Conservation (phyloP, 2,329 filamentous ascomycete species). For the Xylaria sp. region DNA sequence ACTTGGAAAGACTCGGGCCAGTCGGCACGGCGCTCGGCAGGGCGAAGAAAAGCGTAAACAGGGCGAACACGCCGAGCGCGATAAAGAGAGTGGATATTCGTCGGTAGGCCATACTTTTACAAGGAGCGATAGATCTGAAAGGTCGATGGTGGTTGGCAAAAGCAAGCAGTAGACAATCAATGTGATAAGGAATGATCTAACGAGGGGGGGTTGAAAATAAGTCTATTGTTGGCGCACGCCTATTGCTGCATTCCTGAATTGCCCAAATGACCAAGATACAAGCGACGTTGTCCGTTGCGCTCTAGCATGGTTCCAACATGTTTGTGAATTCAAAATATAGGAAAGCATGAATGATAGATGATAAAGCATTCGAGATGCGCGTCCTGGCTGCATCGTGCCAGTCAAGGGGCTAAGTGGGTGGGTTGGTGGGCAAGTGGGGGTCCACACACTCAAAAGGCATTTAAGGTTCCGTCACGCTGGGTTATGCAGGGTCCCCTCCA, state of each 20-base stretch:
- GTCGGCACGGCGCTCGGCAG: slow-evolving; percentile 61
- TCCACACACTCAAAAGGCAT: not conserved
- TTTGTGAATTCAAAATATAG: not conserved
- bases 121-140: not conserved
- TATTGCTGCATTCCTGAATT: slow-evolving; percentile 18
- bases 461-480: slow-evolving; percentile 3
- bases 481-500: slow-evolving; percentile 20
- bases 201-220: slow-evolving; percentile 22
- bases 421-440: slow-evolving; percentile 20
- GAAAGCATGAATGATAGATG: not conserved
- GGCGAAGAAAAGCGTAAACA: slow-evolving; percentile 64
- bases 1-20: slow-evolving; percentile 60
- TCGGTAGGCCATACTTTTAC: slow-evolving; percentile 59
- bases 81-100: slow-evolving; percentile 64
- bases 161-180: slow-evolving; percentile 7
- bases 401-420: slow-evolving; percentile 1
- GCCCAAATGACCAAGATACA: slow-evolving; percentile 11
- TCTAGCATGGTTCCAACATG: slow-evolving; percentile 21
- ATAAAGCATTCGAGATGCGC: slow-evolving; percentile 2
- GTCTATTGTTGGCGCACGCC: slow-evolving; percentile 1
- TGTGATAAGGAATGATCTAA: slow-evolving; percentile 14
- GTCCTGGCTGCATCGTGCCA: slow-evolving; percentile 15
- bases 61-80: slow-evolving; percentile 62
- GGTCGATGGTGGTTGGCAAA: not conserved
- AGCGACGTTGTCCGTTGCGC: not conserved